Conservation (phyloP, 2,329 filamentous ascomycete species). For the Talaromyces sp. region DNA sequence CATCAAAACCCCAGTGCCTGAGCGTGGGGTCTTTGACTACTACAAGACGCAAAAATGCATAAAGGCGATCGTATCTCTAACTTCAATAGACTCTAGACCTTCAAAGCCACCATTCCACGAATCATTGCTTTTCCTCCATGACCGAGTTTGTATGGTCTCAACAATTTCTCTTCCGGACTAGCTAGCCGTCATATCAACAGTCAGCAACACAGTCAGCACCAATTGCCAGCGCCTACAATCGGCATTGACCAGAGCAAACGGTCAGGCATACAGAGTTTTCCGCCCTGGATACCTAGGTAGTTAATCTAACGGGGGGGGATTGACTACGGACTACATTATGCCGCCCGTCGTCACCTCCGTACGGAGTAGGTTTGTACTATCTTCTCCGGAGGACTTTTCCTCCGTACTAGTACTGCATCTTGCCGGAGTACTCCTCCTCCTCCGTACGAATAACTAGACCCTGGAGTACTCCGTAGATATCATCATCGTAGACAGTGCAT, state of each 20-base stretch:
- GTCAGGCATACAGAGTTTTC: background rate
- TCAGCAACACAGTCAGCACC: background rate
- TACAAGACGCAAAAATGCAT: background rate
- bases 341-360: background rate
- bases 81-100: background rate
- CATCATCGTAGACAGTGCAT: background rate
- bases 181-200: background rate
- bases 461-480: background rate
- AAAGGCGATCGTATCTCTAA: background rate
- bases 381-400: background rate
- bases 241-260: background rate
- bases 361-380: background rate
- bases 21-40: background rate
- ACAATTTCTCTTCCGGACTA: constrained; percentile 2
- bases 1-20: background rate
- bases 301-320: background rate
- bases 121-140: background rate
- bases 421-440: background rate
- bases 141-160: background rate
- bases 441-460: background rate
- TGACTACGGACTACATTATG: background rate
- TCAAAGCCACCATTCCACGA: background rate
- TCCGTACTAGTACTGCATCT: background rate
- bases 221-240: background rate
- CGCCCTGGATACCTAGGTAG: background rate